A percentile compares a stretch with the other conserved stretches of the same genome.
These are phyloP conservation scores for Penicillium macrosclerotiorum DNA, from an alignment of 495 filamentous ascomycete genomes.

Conservation along the genomic window DNA sequence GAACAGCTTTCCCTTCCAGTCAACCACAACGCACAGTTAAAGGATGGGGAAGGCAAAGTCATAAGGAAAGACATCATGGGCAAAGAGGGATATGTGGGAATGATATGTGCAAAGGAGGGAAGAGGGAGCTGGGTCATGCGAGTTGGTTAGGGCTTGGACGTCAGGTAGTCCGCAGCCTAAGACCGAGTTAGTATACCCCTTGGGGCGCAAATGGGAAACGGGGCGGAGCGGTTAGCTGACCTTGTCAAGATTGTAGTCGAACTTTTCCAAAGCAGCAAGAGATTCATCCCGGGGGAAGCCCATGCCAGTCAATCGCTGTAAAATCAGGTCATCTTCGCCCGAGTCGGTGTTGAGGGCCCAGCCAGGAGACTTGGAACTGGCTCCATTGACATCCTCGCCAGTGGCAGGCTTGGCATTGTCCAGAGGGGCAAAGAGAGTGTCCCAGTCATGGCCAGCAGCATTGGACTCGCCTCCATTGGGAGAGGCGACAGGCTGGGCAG, in stretches of 20 bases:
- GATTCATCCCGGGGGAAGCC: conserved; percentile 79
- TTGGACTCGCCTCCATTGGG: conserved; percentile 32
- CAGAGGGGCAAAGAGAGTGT: conserved; percentile 84
- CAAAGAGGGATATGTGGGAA: conserved; percentile 22
- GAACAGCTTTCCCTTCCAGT: not conserved
- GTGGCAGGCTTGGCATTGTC: conserved; percentile 53
- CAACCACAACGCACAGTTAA: conserved; percentile 1
- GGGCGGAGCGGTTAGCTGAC: conserved; percentile 57
- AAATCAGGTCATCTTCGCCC: conserved; percentile 84
- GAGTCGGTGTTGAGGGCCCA: conserved; percentile 72
- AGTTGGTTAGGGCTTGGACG: conserved; percentile 32
- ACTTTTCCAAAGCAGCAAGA: conserved; percentile 86
- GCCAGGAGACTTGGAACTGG: conserved; percentile 46
- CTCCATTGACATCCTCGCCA: conserved; percentile 22
- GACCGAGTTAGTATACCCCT: conserved; percentile 3
- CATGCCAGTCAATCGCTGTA: conserved; percentile 89
- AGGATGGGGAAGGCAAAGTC: conserved; percentile 4
- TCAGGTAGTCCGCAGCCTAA: conserved; percentile 44
- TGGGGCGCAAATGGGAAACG: not conserved
- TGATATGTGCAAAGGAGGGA: conserved; percentile 23
- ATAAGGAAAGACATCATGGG: conserved; percentile 23
- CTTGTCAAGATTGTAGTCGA: conserved; percentile 93
- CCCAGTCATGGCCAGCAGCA: conserved; percentile 73
- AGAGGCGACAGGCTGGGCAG: conserved; percentile 20
- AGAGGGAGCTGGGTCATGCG: not conserved